Evolutionary conservation across 129 eudicot species (phyloP), one percentile per base, ranked within the genome.

Genomic region (Deinandra increscens): DNA sequence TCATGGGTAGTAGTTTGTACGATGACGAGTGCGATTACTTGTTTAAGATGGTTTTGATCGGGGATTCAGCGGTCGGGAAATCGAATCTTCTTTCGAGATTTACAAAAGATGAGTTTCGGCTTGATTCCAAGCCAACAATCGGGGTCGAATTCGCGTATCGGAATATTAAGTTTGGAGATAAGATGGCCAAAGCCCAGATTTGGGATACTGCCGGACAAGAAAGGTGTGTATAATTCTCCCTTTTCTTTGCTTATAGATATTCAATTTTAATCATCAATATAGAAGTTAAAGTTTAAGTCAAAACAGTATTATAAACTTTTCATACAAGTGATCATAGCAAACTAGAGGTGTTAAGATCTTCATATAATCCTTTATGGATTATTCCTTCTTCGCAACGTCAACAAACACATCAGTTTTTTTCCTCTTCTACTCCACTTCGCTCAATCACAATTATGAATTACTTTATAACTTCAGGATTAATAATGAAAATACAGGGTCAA

Each of bases 201-300:
- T 89, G 96, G 93, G 96, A 89, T 46, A 89, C 96, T 34, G 96
- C 96, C 1, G 96, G 96, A 34, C 96, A 89, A 84, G 96, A 89
- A 84, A 89, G 96, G 96, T 89, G 50, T 50, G 60, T 67, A 6
- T 72, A n/a, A 4, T 54, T 12, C n/a, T 8, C 29, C 15, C 13
- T 7, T 79, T 36, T 60, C 66, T 22, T 51, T 9, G 20, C 0
- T 60, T 19, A 5, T n/a, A 26, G 1, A 26, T 26, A 0, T 29
- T 29, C 19, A 6, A 12, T 13, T 13, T 58, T 4, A 58, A 11
- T 9, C 39, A 12, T 29, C 18, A 26, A 9, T 10, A 58, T 58
- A 58, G 4, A 58, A 7, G 6, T 36, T 26, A 26, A 26, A 26
- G 4, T 45, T 13, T 45, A 45, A 45, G 19, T 45, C 6, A 14